A percentile compares a stretch with the other conserved stretches of the same genome.
Evolutionary conservation across 345 rosid genomes (phyloP).

Genomic region (Eucalyptus camaldulensis): DNA sequence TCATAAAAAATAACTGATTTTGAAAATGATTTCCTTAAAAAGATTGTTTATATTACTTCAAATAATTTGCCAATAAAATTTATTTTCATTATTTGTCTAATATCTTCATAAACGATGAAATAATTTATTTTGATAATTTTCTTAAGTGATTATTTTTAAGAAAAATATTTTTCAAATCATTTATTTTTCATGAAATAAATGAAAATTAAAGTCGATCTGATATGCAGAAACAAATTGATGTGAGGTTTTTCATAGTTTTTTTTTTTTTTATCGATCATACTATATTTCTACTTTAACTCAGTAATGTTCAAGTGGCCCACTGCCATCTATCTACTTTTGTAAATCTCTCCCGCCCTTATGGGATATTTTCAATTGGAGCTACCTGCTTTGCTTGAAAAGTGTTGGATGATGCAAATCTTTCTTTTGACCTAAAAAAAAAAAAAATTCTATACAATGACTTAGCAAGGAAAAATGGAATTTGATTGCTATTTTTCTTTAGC

Average conservation of each 20-base stretch:
- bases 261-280: too few relatives aligned
- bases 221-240: fast-evolving
- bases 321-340: neutral
- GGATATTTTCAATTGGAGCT: neutral
- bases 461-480: neutral
- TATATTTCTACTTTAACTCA: fast-evolving
- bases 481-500: neutral
- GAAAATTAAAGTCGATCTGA: fast-evolving
- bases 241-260: neutral
- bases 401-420: neutral
- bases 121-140: too few relatives aligned
- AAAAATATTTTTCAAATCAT: too few relatives aligned
- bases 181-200: too few relatives aligned
- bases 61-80: too few relatives aligned
- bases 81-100: too few relatives aligned
- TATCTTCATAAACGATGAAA: too few relatives aligned
- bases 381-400: neutral
- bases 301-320: neutral
- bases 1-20: too few relatives aligned
- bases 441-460: neutral
- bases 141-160: too few relatives aligned
- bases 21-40: too few relatives aligned
- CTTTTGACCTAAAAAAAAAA: fast-evolving
- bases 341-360: neutral
- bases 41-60: too few relatives aligned